phyloP scores from a whole-genome alignment of 306 rosid species.

The Amphicarpaea edgeworthii region DNA sequence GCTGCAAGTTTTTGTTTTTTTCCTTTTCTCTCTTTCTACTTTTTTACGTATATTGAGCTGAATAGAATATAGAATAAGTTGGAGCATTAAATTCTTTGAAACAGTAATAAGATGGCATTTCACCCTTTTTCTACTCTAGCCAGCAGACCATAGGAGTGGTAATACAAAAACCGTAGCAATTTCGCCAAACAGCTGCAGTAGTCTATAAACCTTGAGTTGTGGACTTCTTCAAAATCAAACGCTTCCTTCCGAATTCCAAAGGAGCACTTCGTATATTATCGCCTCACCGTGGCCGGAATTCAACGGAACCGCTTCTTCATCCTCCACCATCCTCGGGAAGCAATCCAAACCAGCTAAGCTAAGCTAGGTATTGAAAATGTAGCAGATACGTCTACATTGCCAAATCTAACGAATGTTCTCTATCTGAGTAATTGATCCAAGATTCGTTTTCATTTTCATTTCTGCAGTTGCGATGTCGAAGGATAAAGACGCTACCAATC shows the following conservation, averaged over 20 bases:
- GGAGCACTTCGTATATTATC: no score
- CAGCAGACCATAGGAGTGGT: background rate
- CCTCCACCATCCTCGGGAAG: background rate
- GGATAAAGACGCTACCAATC: conserved; percentile 56
- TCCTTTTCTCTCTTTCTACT: no score
- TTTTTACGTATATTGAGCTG: no score
- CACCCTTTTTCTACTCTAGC: no score
- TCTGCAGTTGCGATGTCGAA: conserved; percentile 52
- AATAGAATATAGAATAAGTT: background rate
- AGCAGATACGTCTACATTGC: background rate
- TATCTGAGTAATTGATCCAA: conserved; percentile 6
- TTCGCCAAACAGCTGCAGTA: no score
- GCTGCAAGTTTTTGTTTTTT: no score
- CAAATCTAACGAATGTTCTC: background rate
- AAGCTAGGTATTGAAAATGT: background rate
- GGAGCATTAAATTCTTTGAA: background rate
- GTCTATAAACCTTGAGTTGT: no score
- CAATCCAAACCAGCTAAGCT: background rate
- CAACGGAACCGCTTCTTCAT: background rate
- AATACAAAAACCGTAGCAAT: no score
- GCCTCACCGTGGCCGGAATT: background rate
- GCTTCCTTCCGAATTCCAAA: no score
- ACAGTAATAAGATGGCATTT: background rate
- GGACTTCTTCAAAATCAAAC: no score
- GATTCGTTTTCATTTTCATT: conserved; percentile 39